Evolutionary conservation across 2,329 filamentous ascomycete genomes (phyloP), one percentile per base, ranked within the genome.

Genomic region (Ascochyta pisi): DNA sequence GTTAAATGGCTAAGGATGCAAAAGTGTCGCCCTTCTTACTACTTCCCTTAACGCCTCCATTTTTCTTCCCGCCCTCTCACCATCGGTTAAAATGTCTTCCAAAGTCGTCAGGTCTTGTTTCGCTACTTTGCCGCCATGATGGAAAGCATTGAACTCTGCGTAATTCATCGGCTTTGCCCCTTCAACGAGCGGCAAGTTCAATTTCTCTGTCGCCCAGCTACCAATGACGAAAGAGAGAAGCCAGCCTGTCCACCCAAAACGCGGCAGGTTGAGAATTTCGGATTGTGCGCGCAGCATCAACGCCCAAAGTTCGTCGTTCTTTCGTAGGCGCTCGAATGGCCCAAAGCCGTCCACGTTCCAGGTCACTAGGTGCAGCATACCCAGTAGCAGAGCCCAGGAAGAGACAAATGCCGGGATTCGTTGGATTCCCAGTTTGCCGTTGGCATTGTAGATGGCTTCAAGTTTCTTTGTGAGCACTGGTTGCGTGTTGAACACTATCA

Each of bases 131-230:
- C 31, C 40, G 3, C 65, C 65, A 56, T 67, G 62, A 42, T 67
- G 64, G 45, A 63, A 65, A 5, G 56, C 58, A 47, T 65, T 66
- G 40, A 66, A 68, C 46, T 65, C 59, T 33, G 60, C 46, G 22
- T 45, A 54, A 2, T n/a, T 40, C 34, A 46, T 2, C 13, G 62
- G 60, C 29, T 45, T 33, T 33, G 59, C 54, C n/a, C 45, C 33
- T 46, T 58, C 42, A 2, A 33, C 42, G 19, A 27, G 6, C 33
- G 49, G n/a, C 15, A 34, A 9, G 9, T 52, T 40, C 7, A 45
- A 22, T 41, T 63, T 63, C 42, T 29, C 42, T 1, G 64, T 62
- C 3, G 34, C 50, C 62, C 62, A 68, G 3, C 50, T 44, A 1
- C 59, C 58, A 16, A 65, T 2, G 24, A 65, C n/a, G 13, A 45